Evolutionary conservation across 2,329 filamentous ascomycete species (phyloP), one percentile per base, ranked within the genome.

Genomic region (Paraphoma chrysanthemicola): DNA sequence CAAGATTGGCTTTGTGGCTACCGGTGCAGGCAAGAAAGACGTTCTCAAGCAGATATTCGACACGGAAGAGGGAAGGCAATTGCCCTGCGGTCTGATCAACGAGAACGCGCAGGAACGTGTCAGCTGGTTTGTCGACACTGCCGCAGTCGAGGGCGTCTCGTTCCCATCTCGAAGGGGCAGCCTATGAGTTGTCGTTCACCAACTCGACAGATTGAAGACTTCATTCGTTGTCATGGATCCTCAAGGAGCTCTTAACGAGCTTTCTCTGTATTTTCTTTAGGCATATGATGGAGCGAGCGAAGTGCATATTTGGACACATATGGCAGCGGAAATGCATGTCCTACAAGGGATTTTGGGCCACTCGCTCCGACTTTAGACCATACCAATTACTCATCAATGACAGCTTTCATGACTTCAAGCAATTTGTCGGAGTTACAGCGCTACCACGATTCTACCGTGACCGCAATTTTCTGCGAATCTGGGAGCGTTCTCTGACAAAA

Each of bases 11-110:
- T 99, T 98, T 73, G 89, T 99, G 42, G 93, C 93, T 11, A 97
- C 93, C 1, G 95, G 95, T 9, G 90, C 75, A 2, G 90, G 89
- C 50, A 99, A 99, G 87, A 91, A 92, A 84, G 91, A 91, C 2
- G 90, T 98, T 51, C 84, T 98, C 85, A 95, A 92, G 85, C 82
- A 91, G 73, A 97, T 98, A 67, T 96, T 99, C 73, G 92, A 95
- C 76, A 82, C 80, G 0, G 88, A 92, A 63, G 89, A 90, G 64
- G 88, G 89, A 8, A 79, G 82, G 42, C 88, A 86, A 36, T 82
- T 98, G 57, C 95, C 95, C 1, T 97, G 93, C 74, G 88, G 91
- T 1, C 82, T 98, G 63, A 89, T 99, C 70, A 99, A 99, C 76
- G 86, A 91, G 68, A 87, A 86, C 42, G 90, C 87, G 3, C 92